phyloP scores from a whole-genome alignment of 139 green algal genomes.

The Chlorella sp. region DNA sequence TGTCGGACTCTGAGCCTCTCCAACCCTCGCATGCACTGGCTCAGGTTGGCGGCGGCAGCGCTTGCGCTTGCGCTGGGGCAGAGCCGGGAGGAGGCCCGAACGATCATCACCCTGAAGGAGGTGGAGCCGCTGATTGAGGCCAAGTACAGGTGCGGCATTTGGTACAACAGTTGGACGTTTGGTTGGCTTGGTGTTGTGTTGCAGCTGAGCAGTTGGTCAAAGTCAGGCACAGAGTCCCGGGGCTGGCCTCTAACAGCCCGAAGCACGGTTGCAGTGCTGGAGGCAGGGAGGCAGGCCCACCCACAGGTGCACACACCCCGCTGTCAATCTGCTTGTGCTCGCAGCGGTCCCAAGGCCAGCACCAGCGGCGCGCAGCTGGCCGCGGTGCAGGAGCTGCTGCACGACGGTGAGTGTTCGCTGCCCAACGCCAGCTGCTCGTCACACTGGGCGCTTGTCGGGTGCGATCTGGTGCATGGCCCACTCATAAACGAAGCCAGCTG shows the following conservation, averaged over 20 bases:
- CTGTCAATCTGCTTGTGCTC: neutral
- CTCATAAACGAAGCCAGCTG: too few relatives aligned
- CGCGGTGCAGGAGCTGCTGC: conserved; percentile 68
- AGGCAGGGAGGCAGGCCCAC: neutral
- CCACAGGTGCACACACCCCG: neutral
- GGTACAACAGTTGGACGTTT: too few relatives aligned
- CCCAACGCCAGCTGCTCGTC: neutral
- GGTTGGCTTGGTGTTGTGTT: too few relatives aligned
- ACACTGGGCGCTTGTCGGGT: neutral
- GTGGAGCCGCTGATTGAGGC: conserved; percentile 54
- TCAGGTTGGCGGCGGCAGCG: conserved; percentile 83
- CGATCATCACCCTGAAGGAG: conserved; percentile 51
- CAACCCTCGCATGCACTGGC: too few relatives aligned
- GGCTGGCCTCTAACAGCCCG: neutral
- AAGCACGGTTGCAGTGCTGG: neutral
- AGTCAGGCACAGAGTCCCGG: neutral
- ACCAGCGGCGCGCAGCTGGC: conserved; percentile 17
- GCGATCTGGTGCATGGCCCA: too few relatives aligned
- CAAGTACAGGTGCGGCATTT: conserved; percentile 25
- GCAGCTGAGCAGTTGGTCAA: too few relatives aligned
- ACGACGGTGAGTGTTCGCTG: conserved; percentile 47
- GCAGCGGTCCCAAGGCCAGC: conserved; percentile 16
- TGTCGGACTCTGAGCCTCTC: too few relatives aligned
- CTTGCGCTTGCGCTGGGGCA: conserved; percentile 73
- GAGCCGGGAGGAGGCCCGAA: conserved; percentile 19